Percentiles rank a stretch among this genome's conserved stretches.
These are phyloP conservation scores for Tritrichomonas foetus DNA, from an alignment of 208 protist species.

Conservation along the genomic window DNA sequence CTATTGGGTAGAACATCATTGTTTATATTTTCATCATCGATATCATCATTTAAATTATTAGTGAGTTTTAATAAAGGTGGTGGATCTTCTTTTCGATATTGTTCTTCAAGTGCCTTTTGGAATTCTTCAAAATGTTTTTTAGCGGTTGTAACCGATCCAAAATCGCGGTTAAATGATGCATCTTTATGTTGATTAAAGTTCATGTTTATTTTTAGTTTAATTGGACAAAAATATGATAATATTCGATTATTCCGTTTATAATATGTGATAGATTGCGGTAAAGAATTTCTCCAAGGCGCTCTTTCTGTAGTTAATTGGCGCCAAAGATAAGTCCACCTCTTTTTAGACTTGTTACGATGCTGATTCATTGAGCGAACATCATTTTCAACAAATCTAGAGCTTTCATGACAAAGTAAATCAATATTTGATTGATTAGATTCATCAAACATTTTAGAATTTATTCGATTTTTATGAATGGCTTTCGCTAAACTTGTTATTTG, in stretches of 20 bases:
- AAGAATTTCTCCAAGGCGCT: neutral
- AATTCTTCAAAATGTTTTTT: neutral
- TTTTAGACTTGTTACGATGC: too few relatives aligned
- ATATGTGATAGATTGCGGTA: neutral
- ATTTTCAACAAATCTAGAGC: too few relatives aligned
- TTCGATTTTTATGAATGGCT: too few relatives aligned
- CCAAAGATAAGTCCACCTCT: too few relatives aligned
- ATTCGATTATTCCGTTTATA: neutral
- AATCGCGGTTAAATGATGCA: neutral
- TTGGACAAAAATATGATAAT: neutral
- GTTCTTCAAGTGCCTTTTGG: neutral
- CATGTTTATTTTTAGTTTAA: neutral
- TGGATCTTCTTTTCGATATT: neutral
- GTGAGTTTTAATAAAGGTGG: neutral
- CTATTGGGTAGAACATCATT: too few relatives aligned
- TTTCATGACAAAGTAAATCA: too few relatives aligned
- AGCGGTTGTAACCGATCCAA: neutral
- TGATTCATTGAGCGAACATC: too few relatives aligned
- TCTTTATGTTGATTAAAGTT: slow-evolving; percentile 1
- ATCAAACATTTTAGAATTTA: too few relatives aligned
- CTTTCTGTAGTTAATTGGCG: neutral
- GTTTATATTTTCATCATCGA: too few relatives aligned
- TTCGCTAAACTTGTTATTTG: too few relatives aligned
- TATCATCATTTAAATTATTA: too few relatives aligned
- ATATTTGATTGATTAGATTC: too few relatives aligned